A percentile compares a stretch with the other conserved stretches of the same genome.
phyloP scores from a whole-genome alignment of 192 early-diverging fungal species.

The Cetraspora pellucida region DNA sequence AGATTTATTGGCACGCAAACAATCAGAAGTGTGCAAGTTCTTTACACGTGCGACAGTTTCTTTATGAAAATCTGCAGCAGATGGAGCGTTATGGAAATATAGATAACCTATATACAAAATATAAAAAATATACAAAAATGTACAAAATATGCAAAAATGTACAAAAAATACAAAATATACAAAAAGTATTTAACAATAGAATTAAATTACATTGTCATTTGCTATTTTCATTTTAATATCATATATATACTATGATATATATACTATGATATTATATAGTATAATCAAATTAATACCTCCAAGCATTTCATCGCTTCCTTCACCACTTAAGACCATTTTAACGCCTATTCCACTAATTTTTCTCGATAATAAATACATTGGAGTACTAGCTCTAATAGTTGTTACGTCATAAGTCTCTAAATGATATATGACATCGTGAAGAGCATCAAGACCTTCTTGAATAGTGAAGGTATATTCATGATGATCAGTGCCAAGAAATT shows the following conservation, averaged over 20 bases:
- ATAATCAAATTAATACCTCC: slow-evolving; percentile 45
- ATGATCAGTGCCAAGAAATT: slow-evolving; percentile 89
- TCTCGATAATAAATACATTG: slow-evolving; percentile 97
- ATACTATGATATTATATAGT: too few species aligned
- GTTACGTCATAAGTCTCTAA: slow-evolving; percentile 99
- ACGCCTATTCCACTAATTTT: slow-evolving; percentile 99
- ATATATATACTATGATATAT: too few species aligned
- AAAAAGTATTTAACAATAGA: too few species aligned
- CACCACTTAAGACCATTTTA: slow-evolving; percentile 99
- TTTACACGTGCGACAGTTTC: slow-evolving; percentile 92
- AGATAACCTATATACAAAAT: slow-evolving; percentile 72
- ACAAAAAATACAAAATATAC: not conserved
- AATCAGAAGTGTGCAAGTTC: slow-evolving; percentile 96
- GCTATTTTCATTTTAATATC: too few species aligned
- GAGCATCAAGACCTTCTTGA: slow-evolving; percentile 94
- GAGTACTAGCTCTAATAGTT: slow-evolving; percentile 96
- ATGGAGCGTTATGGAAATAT: slow-evolving; percentile 95
- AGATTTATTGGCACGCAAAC: slow-evolving; percentile 97
- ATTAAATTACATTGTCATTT: too few species aligned
- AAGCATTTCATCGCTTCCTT: slow-evolving; percentile 96
- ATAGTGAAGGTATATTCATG: slow-evolving; percentile 97
- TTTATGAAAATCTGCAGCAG: slow-evolving; percentile 78
- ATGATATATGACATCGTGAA: slow-evolving; percentile 95
- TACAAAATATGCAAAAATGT: not conserved
- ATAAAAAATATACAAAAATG: not conserved